Evolutionary conservation across 2,329 filamentous ascomycete genomes (phyloP), one percentile per base, ranked within the genome.

Genomic region (Massarina eburnea): DNA sequence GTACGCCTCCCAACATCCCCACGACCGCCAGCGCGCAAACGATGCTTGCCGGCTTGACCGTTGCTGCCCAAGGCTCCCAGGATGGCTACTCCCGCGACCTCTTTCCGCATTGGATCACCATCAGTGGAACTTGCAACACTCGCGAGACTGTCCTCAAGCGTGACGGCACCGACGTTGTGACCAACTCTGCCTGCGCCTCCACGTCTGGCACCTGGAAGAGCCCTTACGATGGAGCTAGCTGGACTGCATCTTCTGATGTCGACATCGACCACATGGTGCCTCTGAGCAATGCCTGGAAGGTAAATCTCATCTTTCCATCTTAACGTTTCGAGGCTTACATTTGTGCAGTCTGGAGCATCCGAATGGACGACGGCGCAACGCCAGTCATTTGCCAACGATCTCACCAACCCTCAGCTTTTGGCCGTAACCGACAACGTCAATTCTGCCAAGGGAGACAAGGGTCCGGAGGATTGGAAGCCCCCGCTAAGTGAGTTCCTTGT

Each of bases 241-340:
- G 86, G 85, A 85, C 81, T 0, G 73, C 75, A 0, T 80, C 87
- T 1, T 80, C 76, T 15, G 86, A 91, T 57, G 68, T 94, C 1
- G 88, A 92, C 57, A 92, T 94, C 48, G 89, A 94, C 67, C 89
- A 94, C 66, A 78, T 94, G 71, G 87, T 95, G 2, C 88, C 89
- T 1, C 68, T 95, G 49, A 85, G 85, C 64, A 89, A 91, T 61
- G 88, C 88, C 4, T 92, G 88, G 88, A 83, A 86, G 50, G 81
- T 84, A 55, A 60, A 76, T 39, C 27, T 24, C 9, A n/a, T 26
- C 19, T 9, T 30, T 29, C n/a, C 4, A 14, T 26, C 21, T 22
- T 27, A 9, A 27, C 14, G 3, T 8, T 18, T 12, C 32, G 12
- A 30, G 12, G 12, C 27, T 30, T 30, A 30, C 12, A 14, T 30